A percentile compares a stretch with the other conserved stretches of the same genome.
Conservation (phyloP, 2,329 filamentous ascomycete species). For the Atkinsonella hypoxylon region DNA sequence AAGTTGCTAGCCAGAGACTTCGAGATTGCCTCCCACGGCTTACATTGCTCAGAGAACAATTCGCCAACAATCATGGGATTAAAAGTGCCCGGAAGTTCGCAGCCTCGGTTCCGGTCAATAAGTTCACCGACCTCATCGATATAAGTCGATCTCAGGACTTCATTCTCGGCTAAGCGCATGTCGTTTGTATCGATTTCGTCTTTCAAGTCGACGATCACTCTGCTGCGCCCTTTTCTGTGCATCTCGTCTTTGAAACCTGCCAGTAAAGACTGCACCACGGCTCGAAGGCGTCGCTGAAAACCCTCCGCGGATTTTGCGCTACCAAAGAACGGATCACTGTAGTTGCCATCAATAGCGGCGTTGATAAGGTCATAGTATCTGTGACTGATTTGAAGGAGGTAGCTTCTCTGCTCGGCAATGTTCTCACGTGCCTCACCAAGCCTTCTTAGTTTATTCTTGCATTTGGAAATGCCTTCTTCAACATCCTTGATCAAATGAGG, state of each 20-base stretch:
- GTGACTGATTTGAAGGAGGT: slow-evolving; percentile 33
- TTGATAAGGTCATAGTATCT: slow-evolving; percentile 31
- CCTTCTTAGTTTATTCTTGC: slow-evolving; percentile 25
- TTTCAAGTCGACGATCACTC: slow-evolving; percentile 16
- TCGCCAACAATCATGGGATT: slow-evolving; percentile 46
- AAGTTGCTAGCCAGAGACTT: slow-evolving; percentile 1
- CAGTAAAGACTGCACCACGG: slow-evolving; percentile 34
- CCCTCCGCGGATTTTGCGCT: slow-evolving; percentile 17
- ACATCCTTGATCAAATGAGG: slow-evolving; percentile 32
- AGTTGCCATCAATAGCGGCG: slow-evolving; percentile 37
- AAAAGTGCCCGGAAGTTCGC: slow-evolving; percentile 49
- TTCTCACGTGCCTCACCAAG: slow-evolving; percentile 38
- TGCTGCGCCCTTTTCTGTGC: slow-evolving; percentile 26
- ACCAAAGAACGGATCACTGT: slow-evolving; percentile 38
- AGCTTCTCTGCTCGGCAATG: slow-evolving; percentile 31
- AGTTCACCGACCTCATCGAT: slow-evolving; percentile 10
- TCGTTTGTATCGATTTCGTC: slow-evolving; percentile 2
- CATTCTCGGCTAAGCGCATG: neutral
- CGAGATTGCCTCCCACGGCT: slow-evolving; percentile 39
- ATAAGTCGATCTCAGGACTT: slow-evolving; percentile 7
- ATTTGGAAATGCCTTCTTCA: slow-evolving; percentile 20
- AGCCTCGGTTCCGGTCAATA: slow-evolving; percentile 15
- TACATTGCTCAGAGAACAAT: slow-evolving; percentile 48
- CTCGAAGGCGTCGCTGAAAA: slow-evolving; percentile 35
- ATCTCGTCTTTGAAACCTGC: slow-evolving; percentile 34